phyloP scores from a whole-genome alignment of 2,329 filamentous ascomycete genomes.

The Aspergillus cejpii region DNA sequence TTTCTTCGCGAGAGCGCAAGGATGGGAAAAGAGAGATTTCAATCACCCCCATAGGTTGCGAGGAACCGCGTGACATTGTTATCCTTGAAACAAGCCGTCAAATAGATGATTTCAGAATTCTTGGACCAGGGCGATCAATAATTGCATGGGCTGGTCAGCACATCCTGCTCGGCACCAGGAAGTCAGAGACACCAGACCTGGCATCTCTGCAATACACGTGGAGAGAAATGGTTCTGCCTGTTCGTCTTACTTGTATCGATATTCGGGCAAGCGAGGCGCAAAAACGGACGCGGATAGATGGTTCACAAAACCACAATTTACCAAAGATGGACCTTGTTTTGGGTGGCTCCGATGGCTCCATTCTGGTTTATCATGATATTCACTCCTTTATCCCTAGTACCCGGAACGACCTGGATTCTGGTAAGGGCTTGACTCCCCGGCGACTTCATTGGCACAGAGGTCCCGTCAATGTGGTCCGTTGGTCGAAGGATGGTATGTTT shows the following conservation, averaged over 20 bases:
- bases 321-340: constrained; percentile 65
- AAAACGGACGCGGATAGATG: constrained; percentile 8
- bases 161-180: constrained; percentile 55
- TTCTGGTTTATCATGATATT: constrained; percentile 75
- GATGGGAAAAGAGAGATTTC: constrained; percentile 36
- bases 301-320: constrained; percentile 18
- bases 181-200: constrained; percentile 24
- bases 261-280: constrained; percentile 43
- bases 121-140: constrained; percentile 29
- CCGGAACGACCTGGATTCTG: constrained; percentile 43
- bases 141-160: constrained; percentile 37
- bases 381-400: constrained; percentile 49
- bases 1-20: constrained; percentile 34
- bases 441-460: constrained; percentile 88
- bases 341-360: constrained; percentile 67
- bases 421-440: constrained; percentile 45
- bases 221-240: constrained; percentile 50
- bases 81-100: constrained; percentile 27
- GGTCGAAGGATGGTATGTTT: constrained; percentile 74
- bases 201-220: constrained; percentile 45
- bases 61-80: constrained; percentile 17
- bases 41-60: constrained; percentile 18
- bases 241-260: constrained; percentile 63
- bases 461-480: constrained; percentile 76
- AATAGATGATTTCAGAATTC: constrained; percentile 27